Base-by-base conservation (phyloP, 176 grass and related monocot genomes). In the Bothriochloa decipiens region DNA sequence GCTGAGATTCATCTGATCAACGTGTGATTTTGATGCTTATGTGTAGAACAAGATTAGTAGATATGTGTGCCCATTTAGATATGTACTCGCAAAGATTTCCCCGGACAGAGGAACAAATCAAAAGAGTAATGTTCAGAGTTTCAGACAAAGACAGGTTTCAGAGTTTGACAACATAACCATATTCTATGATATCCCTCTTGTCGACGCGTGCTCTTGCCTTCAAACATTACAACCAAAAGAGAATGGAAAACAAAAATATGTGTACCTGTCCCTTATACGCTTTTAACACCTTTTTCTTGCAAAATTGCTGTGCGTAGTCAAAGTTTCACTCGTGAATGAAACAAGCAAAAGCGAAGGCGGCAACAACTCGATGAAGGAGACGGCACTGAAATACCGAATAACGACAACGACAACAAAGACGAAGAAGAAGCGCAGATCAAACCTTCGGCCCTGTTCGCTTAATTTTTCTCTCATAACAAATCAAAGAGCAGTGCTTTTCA, bases 311-410 rank as follows among this genome's bases (percentile, higher is more conserved):
- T 3, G 3, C 20, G 18, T 57, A 1, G 60, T 74, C 74, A 83
- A 79, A 86, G 47, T 83, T 83, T 83, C 68, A 83, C 28, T 29
- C 3, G 17, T 55, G 18, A 33, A 16, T 58, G 12, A 83, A 68
- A 77, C 47, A 80, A 70, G 60, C 17, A 61, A 87, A 55, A 55
- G 79, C 11, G 15, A 68, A 36, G 67, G 69, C 67, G 67, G 27
- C 53, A 58, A 58, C 23, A 62, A 62, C 60, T 72, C 57, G 60
- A 42, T 20, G 80, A 86, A 50, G 67, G 39, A 73, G 84, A 86
- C 43, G 57, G 46, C 79, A 41, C 45, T 60, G 36, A 69, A 69
- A 37, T 39, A 39, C 65, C 47, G 36, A 70, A 70, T 49, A 40
- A 61, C 37, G 4, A 53, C 6, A 1, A 14, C 68, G 23, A 63